phyloP scores from a whole-genome alignment of 306 rosid species.

The Cicer yamashitae region DNA sequence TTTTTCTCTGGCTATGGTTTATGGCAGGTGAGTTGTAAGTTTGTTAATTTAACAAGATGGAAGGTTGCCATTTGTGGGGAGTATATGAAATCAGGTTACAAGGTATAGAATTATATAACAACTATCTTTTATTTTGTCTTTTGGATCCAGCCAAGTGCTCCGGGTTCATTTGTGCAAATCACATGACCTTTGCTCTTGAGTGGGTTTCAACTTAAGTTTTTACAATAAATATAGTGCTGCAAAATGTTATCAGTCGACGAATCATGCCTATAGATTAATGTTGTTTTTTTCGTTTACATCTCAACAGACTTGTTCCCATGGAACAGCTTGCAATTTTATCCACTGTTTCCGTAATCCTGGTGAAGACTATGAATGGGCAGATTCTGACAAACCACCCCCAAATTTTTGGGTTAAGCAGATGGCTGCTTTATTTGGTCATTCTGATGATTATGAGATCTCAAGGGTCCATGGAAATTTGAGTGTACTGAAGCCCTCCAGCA shows the following conservation, averaged over 20 bases:
- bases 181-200: constrained; percentile 36
- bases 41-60: constrained; percentile 85
- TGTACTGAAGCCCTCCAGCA: constrained; percentile 48
- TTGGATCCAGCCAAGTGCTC: constrained; percentile 30
- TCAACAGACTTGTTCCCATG: constrained; percentile 85
- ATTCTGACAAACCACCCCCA: constrained; percentile 86
- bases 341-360: constrained; percentile 97
- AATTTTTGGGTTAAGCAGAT: constrained; percentile 79
- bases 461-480: constrained; percentile 48
- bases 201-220: constrained; percentile 26
- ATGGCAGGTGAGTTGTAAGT: constrained; percentile 79
- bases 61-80: constrained; percentile 98
- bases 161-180: constrained; percentile 31
- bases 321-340: constrained; percentile 93
- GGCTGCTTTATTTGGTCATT: constrained; percentile 79
- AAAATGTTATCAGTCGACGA: constrained; percentile 31
- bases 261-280: constrained; percentile 23
- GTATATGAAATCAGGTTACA: constrained; percentile 86
- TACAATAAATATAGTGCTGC: constrained; percentile 10
- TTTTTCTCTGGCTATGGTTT: constrained; percentile 40
- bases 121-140: constrained; percentile 38
- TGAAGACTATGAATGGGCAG: constrained; percentile 96
- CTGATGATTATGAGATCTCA: constrained; percentile 55
- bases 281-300: constrained; percentile 35
- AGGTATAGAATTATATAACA: constrained; percentile 56